phyloP scores from a whole-genome alignment of 2,329 filamentous ascomycete species.

The Microdochium trichocladiopsis region DNA sequence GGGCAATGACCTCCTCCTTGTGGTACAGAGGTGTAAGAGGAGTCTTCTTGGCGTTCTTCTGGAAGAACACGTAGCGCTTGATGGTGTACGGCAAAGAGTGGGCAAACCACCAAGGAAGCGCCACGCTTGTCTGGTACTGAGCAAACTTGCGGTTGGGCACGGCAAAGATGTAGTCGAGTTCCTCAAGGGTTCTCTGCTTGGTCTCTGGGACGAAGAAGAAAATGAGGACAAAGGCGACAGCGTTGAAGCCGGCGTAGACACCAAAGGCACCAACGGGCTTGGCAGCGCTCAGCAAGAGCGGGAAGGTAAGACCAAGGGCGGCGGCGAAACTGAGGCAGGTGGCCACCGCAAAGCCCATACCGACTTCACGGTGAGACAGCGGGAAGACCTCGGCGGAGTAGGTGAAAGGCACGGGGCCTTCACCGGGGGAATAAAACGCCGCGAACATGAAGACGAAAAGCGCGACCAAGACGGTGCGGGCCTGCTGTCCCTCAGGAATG shows the following conservation, averaged over 20 bases:
- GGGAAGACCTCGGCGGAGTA: conserved; percentile 67
- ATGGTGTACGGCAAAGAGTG: conserved; percentile 6
- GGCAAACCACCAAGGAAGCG: conserved; percentile 24
- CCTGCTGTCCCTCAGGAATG: conserved; percentile 22
- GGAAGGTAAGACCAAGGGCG: conserved; percentile 57
- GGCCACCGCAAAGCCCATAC: conserved; percentile 64
- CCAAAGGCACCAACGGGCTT: conserved; percentile 37
- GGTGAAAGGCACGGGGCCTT: conserved; percentile 61
- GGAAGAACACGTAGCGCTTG: conserved; percentile 24
- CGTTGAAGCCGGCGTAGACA: conserved; percentile 39
- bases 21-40: conserved; percentile 19
- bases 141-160: conserved; percentile 32
- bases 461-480: conserved; percentile 39
- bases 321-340: conserved; percentile 56
- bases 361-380: conserved; percentile 62
- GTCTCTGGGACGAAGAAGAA: conserved; percentile 43
- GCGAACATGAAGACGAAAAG: conserved; percentile 55
- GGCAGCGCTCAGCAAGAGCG: conserved; percentile 41
- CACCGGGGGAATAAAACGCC: conserved; percentile 56
- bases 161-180: conserved; percentile 41
- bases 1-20: conserved; percentile 9
- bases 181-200: conserved; percentile 41
- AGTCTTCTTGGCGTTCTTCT: conserved; percentile 12
- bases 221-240: conserved; percentile 36
- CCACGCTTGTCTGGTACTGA: conserved; percentile 28